Conservation (phyloP, 345 rosid genomes). For the Eucalyptus pauciflora region DNA sequence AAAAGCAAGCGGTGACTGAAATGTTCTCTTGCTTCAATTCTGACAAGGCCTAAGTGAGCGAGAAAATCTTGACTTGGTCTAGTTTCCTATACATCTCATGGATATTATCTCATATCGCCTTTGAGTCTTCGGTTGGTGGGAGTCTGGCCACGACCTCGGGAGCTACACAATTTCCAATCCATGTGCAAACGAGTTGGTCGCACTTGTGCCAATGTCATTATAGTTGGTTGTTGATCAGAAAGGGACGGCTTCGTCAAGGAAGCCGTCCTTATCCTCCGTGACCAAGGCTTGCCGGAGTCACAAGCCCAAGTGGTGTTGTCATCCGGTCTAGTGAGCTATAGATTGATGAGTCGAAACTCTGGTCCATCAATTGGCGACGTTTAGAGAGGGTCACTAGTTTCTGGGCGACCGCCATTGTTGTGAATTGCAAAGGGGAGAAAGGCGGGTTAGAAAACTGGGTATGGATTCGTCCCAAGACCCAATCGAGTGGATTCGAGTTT, state of each 20-base stretch:
- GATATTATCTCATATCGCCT: neutral
- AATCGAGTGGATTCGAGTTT: neutral
- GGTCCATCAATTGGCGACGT: neutral
- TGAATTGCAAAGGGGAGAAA: neutral
- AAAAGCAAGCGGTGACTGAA: neutral
- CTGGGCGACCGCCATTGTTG: neutral
- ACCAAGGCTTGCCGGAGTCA: fast-evolving
- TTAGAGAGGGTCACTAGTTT: neutral
- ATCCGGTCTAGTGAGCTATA: fast-evolving
- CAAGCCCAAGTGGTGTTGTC: neutral
- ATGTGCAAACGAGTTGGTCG: neutral
- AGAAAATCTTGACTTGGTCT: neutral
- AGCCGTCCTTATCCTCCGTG: neutral
- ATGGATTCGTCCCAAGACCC: neutral
- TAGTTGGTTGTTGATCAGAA: fast-evolving
- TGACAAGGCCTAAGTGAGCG: fast-evolving
- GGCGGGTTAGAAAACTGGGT: neutral
- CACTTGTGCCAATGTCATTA: neutral
- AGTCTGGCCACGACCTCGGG: fast-evolving
- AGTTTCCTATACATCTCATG: too few relatives aligned
- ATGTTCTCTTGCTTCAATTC: neutral
- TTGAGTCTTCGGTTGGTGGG: neutral
- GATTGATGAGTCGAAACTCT: neutral
- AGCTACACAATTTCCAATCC: neutral
- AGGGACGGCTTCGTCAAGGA: fast-evolving